Evolutionary conservation across 1,284 basidiomycete species (phyloP).

Genomic region (Trichosporon sp.): DNA sequence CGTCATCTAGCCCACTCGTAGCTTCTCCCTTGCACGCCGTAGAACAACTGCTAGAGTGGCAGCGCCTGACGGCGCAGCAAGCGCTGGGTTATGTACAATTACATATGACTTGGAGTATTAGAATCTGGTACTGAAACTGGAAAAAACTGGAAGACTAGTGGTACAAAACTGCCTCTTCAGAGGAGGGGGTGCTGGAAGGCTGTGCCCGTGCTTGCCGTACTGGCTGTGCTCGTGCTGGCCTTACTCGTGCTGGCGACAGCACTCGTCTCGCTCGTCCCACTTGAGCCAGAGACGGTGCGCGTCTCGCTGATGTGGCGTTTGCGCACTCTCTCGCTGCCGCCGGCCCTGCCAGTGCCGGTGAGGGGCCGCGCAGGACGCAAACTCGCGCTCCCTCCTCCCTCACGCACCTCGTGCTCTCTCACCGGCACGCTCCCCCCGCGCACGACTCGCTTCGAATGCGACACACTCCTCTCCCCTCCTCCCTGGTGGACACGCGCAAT

Average conservation of each 20-base stretch:
- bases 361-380: too few relatives aligned
- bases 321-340: background rate
- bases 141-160: background rate
- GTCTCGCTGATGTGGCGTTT: constrained; percentile 4
- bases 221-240: too few relatives aligned
- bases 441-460: too few relatives aligned
- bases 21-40: too few relatives aligned
- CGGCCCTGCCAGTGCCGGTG: too few relatives aligned
- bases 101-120: background rate
- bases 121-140: too few relatives aligned
- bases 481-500: background rate
- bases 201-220: too few relatives aligned
- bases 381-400: background rate
- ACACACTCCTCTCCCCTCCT: background rate
- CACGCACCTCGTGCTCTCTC: background rate
- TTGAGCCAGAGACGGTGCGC: background rate
- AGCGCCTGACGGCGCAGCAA: too few relatives aligned
- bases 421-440: background rate
- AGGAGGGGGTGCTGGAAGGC: too few relatives aligned
- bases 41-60: too few relatives aligned
- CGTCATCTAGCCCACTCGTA: background rate
- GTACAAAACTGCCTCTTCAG: background rate
- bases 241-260: background rate
- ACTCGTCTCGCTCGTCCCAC: background rate
- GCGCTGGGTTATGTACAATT: constrained; percentile 5